Base-by-base conservation (phyloP, 192 early-diverging fungal genomes). In the Podila horticola region DNA sequence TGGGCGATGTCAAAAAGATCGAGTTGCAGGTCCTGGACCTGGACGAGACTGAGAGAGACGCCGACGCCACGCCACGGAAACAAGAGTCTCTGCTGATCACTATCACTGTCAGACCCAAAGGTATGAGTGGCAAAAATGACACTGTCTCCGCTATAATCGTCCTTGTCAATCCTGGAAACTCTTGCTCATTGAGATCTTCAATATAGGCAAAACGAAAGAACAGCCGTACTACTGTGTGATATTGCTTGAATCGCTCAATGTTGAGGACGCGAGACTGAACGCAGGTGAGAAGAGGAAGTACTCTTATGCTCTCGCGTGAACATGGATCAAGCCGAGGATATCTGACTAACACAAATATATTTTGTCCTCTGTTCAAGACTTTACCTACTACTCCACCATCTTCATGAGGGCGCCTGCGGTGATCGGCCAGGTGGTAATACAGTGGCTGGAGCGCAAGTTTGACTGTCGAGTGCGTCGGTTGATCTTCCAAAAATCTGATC, bases 401-500 rank as follows among this genome's bases (percentile, higher is more conserved):
- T 58, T 79, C 1, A 50, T 69, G 41, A 81, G 72, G 60, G 51
- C 77, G 3, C 71, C 77, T 5, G 62, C 33, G 5, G 58, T 66
- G 31, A 64, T 81, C 24, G 67, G 52, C 1, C 71, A 69, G 57
- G 34, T 81, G 24, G 41, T 81, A 2, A 64, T 41, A 2, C 66
- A 81, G 34, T 81, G 77, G 77, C 67, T 81, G 4, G 77, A 81
- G 52, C 62, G 71, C 20, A 72, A 59, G 34, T 81, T 81, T 52
- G 77, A 81, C 58, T 73, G 71, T 55, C 72, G 65, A 38, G 69
- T 81, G 31, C 69, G 77, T 55, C 70, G 67, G 12, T 62, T 73
- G 29, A 7, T 48, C 0, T 57, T 81, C 20, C 77, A 81, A 20
- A 59, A 62, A n/a, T 81, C 41, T 34, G 77, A 81, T 29, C 45